phyloP scores from a whole-genome alignment of 441 rosid genomes.

The Corymbia citriodora region DNA sequence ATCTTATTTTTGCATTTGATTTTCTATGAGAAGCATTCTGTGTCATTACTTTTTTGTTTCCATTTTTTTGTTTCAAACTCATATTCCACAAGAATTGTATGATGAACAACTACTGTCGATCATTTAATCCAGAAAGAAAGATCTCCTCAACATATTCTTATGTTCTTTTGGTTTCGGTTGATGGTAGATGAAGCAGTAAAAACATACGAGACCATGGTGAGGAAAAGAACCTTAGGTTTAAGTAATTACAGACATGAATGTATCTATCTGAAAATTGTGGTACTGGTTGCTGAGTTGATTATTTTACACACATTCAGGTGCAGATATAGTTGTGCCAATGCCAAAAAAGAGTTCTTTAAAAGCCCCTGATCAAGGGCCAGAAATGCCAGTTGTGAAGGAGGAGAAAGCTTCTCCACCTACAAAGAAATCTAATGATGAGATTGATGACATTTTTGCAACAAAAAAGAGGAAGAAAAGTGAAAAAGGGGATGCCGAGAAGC shows the following conservation, averaged over 20 bases:
- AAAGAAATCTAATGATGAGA: conserved; percentile 32
- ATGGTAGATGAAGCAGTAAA: neutral
- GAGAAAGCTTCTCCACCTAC: conserved; percentile 15
- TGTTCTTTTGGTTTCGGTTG: neutral
- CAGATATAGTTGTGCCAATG: neutral
- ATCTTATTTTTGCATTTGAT: neutral
- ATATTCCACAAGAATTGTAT: neutral
- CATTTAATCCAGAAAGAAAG: neutral
- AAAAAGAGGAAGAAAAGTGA: conserved; percentile 33
- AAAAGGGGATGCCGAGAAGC: neutral
- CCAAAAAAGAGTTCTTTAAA: conserved; percentile 23
- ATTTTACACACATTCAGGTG: neutral
- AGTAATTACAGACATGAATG: neutral
- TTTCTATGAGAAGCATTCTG: neutral
- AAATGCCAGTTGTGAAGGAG: conserved; percentile 7
- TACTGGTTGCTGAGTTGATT: neutral
- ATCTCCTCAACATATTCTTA: neutral
- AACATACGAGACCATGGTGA: neutral
- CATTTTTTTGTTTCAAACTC: neutral
- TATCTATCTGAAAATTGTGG: neutral
- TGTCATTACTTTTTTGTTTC: neutral
- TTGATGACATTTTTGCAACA: conserved; percentile 39
- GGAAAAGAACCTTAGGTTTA: neutral
- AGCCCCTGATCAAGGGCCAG: conserved; percentile 10
- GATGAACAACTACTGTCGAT: neutral